Evolutionary conservation across 805 yeast genomes (phyloP).

Genomic region (Ogataea naganishii): DNA sequence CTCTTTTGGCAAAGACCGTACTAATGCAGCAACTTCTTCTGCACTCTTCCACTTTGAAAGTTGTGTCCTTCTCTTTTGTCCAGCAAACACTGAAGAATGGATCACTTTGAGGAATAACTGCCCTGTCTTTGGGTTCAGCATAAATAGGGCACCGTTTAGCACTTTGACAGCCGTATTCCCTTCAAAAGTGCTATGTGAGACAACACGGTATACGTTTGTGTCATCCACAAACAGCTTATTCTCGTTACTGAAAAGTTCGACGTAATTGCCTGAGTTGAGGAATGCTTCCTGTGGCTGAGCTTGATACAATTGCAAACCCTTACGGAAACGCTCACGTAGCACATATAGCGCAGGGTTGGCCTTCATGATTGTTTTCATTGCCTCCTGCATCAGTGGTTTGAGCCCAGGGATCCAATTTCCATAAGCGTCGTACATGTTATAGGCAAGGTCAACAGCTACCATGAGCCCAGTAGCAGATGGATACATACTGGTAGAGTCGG

Average conservation of each 20-base stretch:
- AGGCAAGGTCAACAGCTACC: conserved; percentile 87
- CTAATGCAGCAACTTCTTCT: conserved; percentile 89
- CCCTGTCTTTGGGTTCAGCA: conserved; percentile 84
- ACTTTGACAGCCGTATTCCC: conserved; percentile 92
- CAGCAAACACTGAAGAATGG: conserved; percentile 94
- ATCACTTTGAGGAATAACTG: conserved; percentile 83
- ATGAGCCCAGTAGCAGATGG: conserved; percentile 92
- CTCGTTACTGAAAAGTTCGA: conserved; percentile 80
- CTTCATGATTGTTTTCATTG: conserved; percentile 90
- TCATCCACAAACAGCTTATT: conserved; percentile 87
- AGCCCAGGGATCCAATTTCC: conserved; percentile 98
- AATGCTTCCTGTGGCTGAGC: conserved; percentile 90
- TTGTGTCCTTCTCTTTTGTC: conserved; percentile 89
- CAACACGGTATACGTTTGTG: conserved; percentile 86
- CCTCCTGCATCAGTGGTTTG: conserved; percentile 81
- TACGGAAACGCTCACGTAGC: conserved; percentile 85
- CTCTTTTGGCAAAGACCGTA: conserved; percentile 82
- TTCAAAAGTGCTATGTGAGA: conserved; percentile 84
- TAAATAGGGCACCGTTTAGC: conserved; percentile 86
- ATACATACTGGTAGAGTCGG: conserved; percentile 75
- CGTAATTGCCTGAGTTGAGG: conserved; percentile 81
- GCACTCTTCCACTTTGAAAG: conserved; percentile 98
- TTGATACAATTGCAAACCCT: conserved; percentile 88
- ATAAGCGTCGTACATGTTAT: conserved; percentile 91
- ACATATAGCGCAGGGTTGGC: conserved; percentile 91